phyloP scores from a whole-genome alignment of 148 eudicot genomes.

The Chenopodium berlandieri region DNA sequence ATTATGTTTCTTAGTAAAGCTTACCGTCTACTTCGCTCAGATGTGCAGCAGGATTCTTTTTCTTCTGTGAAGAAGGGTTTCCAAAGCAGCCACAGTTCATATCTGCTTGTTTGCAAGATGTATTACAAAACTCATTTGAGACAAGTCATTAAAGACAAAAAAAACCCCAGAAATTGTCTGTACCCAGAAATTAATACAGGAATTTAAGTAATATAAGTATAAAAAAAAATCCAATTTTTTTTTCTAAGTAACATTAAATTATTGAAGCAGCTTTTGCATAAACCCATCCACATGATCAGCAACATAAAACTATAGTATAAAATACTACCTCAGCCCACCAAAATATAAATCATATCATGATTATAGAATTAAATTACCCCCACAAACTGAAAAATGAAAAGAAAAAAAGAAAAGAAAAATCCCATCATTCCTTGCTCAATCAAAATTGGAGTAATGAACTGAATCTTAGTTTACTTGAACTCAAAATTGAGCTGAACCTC shows the following conservation, averaged over 20 bases:
- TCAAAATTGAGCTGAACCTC: neutral
- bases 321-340: no score
- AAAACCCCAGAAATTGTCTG: neutral
- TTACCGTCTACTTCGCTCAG: conserved; percentile 45
- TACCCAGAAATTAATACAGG: neutral
- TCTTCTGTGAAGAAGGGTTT: conserved; percentile 25
- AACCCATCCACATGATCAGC: conserved; percentile 4
- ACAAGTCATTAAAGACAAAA: neutral
- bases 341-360: neutral
- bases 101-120: conserved; percentile 22
- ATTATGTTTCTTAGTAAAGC: no score
- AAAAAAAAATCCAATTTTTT: neutral
- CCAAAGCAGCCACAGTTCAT: conserved; percentile 61
- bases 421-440: neutral
- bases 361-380: neutral
- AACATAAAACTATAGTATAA: neutral
- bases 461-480: neutral
- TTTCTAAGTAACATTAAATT: neutral
- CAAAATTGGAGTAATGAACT: no score
- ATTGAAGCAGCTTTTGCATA: neutral
- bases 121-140: neutral
- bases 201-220: neutral
- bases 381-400: neutral
- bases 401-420: neutral
- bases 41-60: conserved; percentile 15